Conservation (phyloP, 495 filamentous ascomycete species). For the Hypoxylon subgilvum region DNA sequence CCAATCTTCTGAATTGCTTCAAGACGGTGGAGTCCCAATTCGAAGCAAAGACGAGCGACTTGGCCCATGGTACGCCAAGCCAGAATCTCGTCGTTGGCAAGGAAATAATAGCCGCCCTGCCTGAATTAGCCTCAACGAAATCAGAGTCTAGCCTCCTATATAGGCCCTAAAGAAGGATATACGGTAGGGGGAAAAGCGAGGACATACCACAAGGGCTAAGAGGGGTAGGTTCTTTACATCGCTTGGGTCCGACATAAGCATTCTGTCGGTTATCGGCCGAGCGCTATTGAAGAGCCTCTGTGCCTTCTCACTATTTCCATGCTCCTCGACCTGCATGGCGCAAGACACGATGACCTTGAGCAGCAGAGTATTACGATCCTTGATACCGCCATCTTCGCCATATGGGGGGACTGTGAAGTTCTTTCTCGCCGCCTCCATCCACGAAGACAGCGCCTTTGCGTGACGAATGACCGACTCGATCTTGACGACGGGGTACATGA, state of each 20-base stretch:
- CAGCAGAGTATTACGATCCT: slow-evolving; percentile 70
- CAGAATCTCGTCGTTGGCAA: slow-evolving; percentile 78
- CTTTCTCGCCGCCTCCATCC: slow-evolving; percentile 62
- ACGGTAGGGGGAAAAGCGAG: slow-evolving; percentile 42
- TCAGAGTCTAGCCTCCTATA: background rate
- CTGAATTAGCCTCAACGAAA: slow-evolving; percentile 30
- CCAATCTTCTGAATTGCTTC: slow-evolving; percentile 72
- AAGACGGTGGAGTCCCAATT: slow-evolving; percentile 78
- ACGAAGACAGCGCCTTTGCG: slow-evolving; percentile 68
- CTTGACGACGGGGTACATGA: slow-evolving; percentile 84
- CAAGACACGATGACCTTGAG: slow-evolving; percentile 82
- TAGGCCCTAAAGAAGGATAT: background rate
- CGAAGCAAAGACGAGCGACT: slow-evolving; percentile 75
- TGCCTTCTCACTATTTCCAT: slow-evolving; percentile 76
- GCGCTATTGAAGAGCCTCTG: slow-evolving; percentile 72
- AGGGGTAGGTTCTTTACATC: slow-evolving; percentile 75
- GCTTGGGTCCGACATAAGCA: slow-evolving; percentile 67
- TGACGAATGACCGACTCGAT: slow-evolving; percentile 70
- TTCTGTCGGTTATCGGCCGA: slow-evolving; percentile 69
- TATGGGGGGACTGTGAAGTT: slow-evolving; percentile 29
- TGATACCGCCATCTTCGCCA: slow-evolving; percentile 63
- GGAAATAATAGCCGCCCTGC: slow-evolving; percentile 79
- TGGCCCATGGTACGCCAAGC: slow-evolving; percentile 82
- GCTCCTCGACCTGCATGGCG: slow-evolving; percentile 73
- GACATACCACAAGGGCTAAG: slow-evolving; percentile 63